Evolutionary conservation across 1,284 basidiomycete genomes (phyloP), one percentile per base, ranked within the genome.

Genomic region (Schizophyllum amplum): DNA sequence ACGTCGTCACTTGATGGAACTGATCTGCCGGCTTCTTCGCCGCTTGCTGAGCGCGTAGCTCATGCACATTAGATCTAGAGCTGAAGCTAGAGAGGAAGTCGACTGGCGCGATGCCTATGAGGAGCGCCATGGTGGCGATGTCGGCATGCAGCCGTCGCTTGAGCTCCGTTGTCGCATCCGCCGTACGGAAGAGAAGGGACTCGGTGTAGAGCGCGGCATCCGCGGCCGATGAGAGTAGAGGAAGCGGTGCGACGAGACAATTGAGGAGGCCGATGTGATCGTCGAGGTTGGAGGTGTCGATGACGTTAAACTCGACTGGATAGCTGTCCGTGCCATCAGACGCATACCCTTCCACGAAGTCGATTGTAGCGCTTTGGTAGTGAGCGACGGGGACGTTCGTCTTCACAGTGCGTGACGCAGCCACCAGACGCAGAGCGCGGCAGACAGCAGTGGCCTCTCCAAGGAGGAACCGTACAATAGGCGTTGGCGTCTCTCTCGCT

Each of bases 251-350:
- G 20, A 71, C 59, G 48, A 80, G 62, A n/a, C 79, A 55, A 58
- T 80, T 79, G 25, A 77, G 53, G 6, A 77, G 64, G 0, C 76
- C 78, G 2, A 75, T 53, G 52, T 76, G 71, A 57, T 78, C 75
- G 27, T 62, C 62, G 21, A 78, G 57, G 51, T 76, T 78, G 13
- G 77, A 77, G 0, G 78, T 76, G 46, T 79, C 73, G 57, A 80
- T 72, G 33, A 78, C 69, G 48, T 74, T 65, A 64, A 80, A 78
- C 1, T 42, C 55, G 13, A 64, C 60, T 4, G 75, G 74, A 1
- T 69, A 67, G 33, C 33, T 42, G 13, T 42, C 33, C 13, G 13
- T 42, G 25, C 51, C 26, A 55, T 57, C 13, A 49, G 48, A 17
- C 27, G 59, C 60, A 54, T 79, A 80, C 22, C 74, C 71, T 0